Base-by-base conservation (phyloP, 495 filamentous ascomycete species). In the Podospora pseudoanserina region DNA sequence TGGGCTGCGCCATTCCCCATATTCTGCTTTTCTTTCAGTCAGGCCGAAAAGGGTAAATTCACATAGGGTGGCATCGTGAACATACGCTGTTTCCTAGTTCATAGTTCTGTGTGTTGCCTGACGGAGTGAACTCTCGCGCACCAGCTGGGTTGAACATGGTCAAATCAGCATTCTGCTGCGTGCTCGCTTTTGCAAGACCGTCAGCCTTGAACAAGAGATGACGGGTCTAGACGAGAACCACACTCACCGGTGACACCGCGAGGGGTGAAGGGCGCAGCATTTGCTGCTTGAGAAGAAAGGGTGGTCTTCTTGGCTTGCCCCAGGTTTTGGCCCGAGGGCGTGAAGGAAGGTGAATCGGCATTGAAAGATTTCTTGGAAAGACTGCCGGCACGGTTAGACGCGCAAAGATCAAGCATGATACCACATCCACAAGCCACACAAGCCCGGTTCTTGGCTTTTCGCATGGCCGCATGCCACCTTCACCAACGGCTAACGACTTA, bases 271-370 rank as follows among this genome's bases (percentile, higher is more conserved):
- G 93, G 90, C 62, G 92, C 91, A n/a, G 95, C 95, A 79, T 83
- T 93, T 2, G 90, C 96, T 67, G 91, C 89, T 78, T 94, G 92
- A 1, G 93, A 92, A 5, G 94, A 94, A 67, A 98, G 79, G 13
- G 78, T 82, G 9, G 85, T 81, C 74, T 92, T 92, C 70, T 89
- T 90, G 7, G 84, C 69, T 23, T 74, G 65, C 39, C 72, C 71
- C 5, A 55, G 27, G n/a, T 73, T 67, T 39, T 70, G 84, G 79
- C 77, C 85, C 79, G 81, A 84, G 68, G 95, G 96, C 1, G 93
- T 97, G 72, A 99, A 99, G 56, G 94, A 90, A 16, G 96, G 95
- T 15, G 95, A 97, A 70, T 98, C 95, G 72, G 96, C 94, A 77
- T 97, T 98, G 72, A 99, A 87, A 16, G 89, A 82, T 81, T 94